Base-by-base conservation (phyloP, 805 yeast species). In the Kuraishia cidri region DNA sequence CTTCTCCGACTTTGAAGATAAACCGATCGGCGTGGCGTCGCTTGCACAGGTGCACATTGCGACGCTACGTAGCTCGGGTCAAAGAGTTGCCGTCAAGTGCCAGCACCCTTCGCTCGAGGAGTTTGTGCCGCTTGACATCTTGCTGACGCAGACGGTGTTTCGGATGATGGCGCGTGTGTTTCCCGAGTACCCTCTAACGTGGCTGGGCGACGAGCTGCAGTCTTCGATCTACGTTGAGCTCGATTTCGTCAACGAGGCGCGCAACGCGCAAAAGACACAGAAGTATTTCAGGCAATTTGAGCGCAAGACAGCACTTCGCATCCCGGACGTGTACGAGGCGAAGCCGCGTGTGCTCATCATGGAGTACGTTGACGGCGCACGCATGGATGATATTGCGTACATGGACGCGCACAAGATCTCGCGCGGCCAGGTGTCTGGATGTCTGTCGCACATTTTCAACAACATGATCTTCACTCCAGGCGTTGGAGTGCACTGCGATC, bases 131-230 rank as follows among this genome's bases (percentile, higher is more conserved):
- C 56, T 92, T 16, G 99, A 92, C 57, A 76, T 92, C 2, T 62
- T 71, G 46, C 56, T 92, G 50, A 88, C 97, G 0, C 69, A 72
- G 36, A 63, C 75, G 3, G 94, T 88, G 4, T 90, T 90, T 49
- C 61, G 64, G 19, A 56, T 82, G 39, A 75, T 92, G 65, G 75
- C 76, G 48, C 69, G 70, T 41, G 77, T 84, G 8, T 92, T 92
- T 50, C 97, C 98, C 0, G 92, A 92, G 36, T 92, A 90, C 49
- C 95, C 97, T 0, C 58, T 94, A 43, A 74, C 79, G 3, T 92
- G 98, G 98, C 65, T 92, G n/a, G 85, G 95, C 10, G 96, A 92
- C 37, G 98, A 92, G 56, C 64, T 92, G 54, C 85, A 83, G 46
- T 66, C 66, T 22, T 84, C 95, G 2, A 87, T 92, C 33, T 87